Evolutionary conservation across 1,284 basidiomycete species (phyloP), one percentile per base, ranked within the genome.

Genomic region (Mycena citricolor): DNA sequence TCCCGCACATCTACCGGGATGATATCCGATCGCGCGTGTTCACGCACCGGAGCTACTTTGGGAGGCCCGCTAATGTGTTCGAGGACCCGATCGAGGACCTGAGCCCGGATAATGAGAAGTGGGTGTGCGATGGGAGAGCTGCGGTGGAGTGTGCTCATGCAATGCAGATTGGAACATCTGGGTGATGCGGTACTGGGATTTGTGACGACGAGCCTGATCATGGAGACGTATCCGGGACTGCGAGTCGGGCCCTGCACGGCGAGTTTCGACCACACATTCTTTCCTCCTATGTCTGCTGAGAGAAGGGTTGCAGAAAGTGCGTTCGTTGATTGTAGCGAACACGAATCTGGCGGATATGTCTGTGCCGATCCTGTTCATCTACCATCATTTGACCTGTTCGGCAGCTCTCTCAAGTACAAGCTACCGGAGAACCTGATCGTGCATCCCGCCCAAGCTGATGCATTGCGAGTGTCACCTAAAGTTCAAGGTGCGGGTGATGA

Each of bases 91-190:
- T 70, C 0, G 68, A 77, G 41, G 85, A 88, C 60, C 79, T 74
- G 4, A 82, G 82, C 41, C 86, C 83, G 8, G 86, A 89, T 57
- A 87, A 89, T 52, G 86, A 89, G 65, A 81, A 78, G 86, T 86
- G 46, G 54, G 68, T 64, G 12, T 5, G 19, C 10, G 20, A 5
- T 22, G 25, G 26, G 22, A 14, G 19, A 19, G 24, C 40, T 25
- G 35, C 42, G n/a, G 40, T 17, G 30, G 34, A 8, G 22, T 23
- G 23, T 13, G 21, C 23, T 48, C n/a, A 42, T 44, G 6, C 12
- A 14, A 2, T 19, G 16, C 56, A 89, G 86, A 58, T 73, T 76
- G 42, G 86, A 89, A 58, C 82, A 86, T 61, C 65, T 88, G 4
- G 86, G 86, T 0, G 86, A 89, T 56, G 69, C 77, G 5, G 84